phyloP scores from a whole-genome alignment of 2,329 filamentous ascomycete species.

The Achaetomium macrosporum region DNA sequence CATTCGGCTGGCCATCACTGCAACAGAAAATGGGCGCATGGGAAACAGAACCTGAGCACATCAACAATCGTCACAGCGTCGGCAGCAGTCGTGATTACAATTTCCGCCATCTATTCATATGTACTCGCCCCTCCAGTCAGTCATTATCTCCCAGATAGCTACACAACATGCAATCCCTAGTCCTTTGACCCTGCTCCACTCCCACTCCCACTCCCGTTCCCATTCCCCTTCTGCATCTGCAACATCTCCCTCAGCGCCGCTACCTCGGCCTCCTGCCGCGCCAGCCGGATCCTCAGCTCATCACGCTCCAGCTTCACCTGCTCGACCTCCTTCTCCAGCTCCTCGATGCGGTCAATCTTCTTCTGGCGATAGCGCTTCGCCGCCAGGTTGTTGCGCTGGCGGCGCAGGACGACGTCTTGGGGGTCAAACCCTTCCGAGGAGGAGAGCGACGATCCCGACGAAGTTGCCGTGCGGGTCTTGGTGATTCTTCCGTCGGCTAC shows the following conservation, averaged over 20 bases:
- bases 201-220: background rate
- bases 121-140: too few species aligned
- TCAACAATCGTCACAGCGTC: too few species aligned
- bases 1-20: too few species aligned
- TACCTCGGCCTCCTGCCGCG: slow-evolving; percentile 53
- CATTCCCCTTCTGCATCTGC: slow-evolving; percentile 15
- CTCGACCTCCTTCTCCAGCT: slow-evolving; percentile 49
- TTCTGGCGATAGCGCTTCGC: slow-evolving; percentile 59
- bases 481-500: slow-evolving; percentile 15
- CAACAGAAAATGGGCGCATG: too few species aligned
- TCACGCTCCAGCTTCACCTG: slow-evolving; percentile 50
- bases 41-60: too few species aligned
- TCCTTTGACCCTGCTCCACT: background rate
- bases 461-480: slow-evolving; percentile 1
- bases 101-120: too few species aligned
- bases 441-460: background rate
- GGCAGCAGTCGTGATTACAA: too few species aligned
- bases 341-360: slow-evolving; percentile 52
- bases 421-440: background rate
- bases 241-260: slow-evolving; percentile 46
- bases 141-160: too few species aligned
- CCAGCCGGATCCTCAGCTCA: slow-evolving; percentile 49
- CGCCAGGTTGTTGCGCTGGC: slow-evolving; percentile 56
- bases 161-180: background rate
- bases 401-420: slow-evolving; percentile 37